These are phyloP conservation scores for Prunella vulgaris DNA, from an alignment of 257 asterid genomes.

Conservation along the genomic window DNA sequence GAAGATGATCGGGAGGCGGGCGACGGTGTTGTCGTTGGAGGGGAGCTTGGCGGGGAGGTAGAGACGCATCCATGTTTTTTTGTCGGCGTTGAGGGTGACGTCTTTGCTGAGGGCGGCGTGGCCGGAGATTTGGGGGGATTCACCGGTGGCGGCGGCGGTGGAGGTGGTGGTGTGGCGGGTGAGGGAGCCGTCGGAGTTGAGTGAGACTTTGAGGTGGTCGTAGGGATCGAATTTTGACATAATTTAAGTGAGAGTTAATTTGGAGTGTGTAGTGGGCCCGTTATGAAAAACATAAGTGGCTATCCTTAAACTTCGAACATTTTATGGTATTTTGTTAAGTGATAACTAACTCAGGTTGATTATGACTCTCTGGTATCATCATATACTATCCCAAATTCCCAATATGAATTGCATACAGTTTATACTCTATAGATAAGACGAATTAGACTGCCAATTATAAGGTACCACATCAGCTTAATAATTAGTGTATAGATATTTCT, in stretches of 20 bases:
- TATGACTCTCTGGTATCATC: no score
- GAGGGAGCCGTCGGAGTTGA: conserved; percentile 61
- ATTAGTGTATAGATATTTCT: no score
- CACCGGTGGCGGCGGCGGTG: conserved; percentile 51
- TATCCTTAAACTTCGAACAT: not conserved
- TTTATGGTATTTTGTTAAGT: not conserved
- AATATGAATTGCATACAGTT: no score
- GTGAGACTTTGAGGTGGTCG: conserved; percentile 44
- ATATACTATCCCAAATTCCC: no score
- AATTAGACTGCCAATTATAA: no score
- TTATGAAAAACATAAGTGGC: not conserved
- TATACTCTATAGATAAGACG: no score
- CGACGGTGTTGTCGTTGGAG: conserved; percentile 43
- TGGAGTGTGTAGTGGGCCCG: not conserved
- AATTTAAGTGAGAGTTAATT: not conserved
- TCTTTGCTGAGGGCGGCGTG: conserved; percentile 68
- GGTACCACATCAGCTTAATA: no score
- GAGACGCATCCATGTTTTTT: conserved; percentile 63
- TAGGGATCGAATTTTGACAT: conserved; percentile 77
- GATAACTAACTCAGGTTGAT: not conserved
- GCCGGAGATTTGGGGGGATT: conserved; percentile 22
- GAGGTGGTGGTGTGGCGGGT: conserved; percentile 54
- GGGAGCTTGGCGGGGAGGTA: conserved; percentile 60
- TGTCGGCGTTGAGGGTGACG: conserved; percentile 41
- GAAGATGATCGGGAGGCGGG: conserved; percentile 66